Conservation (phyloP, 2,329 filamentous ascomycete species). For the Botrytis fragariae region DNA sequence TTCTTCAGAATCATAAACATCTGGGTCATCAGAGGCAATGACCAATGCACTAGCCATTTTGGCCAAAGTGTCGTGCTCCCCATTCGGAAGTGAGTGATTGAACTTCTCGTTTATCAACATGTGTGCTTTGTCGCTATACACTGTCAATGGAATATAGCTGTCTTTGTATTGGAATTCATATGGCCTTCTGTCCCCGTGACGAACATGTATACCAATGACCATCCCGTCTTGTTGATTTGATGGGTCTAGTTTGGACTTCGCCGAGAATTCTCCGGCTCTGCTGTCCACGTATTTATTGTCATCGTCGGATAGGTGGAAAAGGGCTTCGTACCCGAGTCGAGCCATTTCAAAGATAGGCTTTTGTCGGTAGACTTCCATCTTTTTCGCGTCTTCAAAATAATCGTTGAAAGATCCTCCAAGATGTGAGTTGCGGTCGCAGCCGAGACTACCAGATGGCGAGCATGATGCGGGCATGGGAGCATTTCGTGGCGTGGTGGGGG, state of each 20-base stretch:
- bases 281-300: conserved; percentile 64
- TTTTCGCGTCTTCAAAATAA: conserved; percentile 49
- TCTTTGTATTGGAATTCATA: conserved; percentile 72
- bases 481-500: conserved; percentile 73
- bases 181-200: conserved; percentile 76
- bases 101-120: conserved; percentile 52
- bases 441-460: conserved; percentile 72
- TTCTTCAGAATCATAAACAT: conserved; percentile 66
- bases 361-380: conserved; percentile 51
- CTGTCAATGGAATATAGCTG: conserved; percentile 72
- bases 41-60: conserved; percentile 51
- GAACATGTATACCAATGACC: conserved; percentile 72
- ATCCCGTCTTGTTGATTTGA: conserved; percentile 48
- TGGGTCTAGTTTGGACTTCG: conserved; percentile 43
- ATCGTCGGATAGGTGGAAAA: conserved; percentile 67
- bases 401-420: conserved; percentile 58
- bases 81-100: conserved; percentile 41
- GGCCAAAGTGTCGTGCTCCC: conserved; percentile 40
- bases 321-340: conserved; percentile 66
- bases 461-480: conserved; percentile 74
- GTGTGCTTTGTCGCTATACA: conserved; percentile 61
- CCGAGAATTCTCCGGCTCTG: conserved; percentile 56
- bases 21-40: conserved; percentile 78
- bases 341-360: conserved; percentile 66
- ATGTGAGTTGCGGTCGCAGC: conserved; percentile 62